These are phyloP conservation scores for Schizopora paradoxa DNA, from an alignment of 1,284 basidiomycete genomes.

Conservation along the genomic window DNA sequence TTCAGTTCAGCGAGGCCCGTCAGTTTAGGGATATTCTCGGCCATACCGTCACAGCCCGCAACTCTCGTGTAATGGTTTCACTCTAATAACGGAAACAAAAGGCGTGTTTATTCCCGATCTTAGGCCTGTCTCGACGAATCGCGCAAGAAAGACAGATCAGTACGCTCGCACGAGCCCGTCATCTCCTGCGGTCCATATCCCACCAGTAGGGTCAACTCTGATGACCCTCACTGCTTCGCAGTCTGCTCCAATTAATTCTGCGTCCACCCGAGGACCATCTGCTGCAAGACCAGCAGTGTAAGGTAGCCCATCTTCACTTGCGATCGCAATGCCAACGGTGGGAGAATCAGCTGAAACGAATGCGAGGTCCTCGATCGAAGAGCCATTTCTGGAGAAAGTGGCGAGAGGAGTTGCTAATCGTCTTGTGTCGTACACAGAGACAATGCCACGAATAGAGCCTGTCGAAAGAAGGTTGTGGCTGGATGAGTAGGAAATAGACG, in stretches of 20 bases:
- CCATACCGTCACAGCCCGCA: too few relatives aligned
- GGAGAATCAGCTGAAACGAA: conserved; percentile 20
- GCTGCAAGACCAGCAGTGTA: conserved; percentile 41
- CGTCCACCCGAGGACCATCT: conserved; percentile 33
- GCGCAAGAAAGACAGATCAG: too few relatives aligned
- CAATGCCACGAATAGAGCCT: conserved; percentile 57
- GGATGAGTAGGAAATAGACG: conserved; percentile 46
- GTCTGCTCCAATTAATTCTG: conserved; percentile 46
- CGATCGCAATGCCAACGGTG: conserved; percentile 40
- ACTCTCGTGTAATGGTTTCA: too few relatives aligned
- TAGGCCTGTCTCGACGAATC: too few relatives aligned
- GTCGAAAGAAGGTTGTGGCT: conserved; percentile 47
- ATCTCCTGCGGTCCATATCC: conserved; percentile 58
- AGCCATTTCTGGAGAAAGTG: conserved; percentile 48
- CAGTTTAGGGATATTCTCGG: too few relatives aligned
- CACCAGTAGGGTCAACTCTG: conserved; percentile 25
- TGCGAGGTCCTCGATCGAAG: conserved; percentile 49
- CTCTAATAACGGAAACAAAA: too few relatives aligned
- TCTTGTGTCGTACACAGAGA: conserved; percentile 53
- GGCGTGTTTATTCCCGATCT: too few relatives aligned
- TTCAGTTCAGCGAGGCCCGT: too few relatives aligned
- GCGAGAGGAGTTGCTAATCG: conserved; percentile 35
- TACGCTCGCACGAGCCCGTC: conserved; percentile 25
- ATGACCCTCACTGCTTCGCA: conserved; percentile 44
- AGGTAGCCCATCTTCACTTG: conserved; percentile 52